Evolutionary conservation across 345 rosid species (phyloP), one percentile per base, ranked within the genome.

Genomic region (Gossypium turneri): DNA sequence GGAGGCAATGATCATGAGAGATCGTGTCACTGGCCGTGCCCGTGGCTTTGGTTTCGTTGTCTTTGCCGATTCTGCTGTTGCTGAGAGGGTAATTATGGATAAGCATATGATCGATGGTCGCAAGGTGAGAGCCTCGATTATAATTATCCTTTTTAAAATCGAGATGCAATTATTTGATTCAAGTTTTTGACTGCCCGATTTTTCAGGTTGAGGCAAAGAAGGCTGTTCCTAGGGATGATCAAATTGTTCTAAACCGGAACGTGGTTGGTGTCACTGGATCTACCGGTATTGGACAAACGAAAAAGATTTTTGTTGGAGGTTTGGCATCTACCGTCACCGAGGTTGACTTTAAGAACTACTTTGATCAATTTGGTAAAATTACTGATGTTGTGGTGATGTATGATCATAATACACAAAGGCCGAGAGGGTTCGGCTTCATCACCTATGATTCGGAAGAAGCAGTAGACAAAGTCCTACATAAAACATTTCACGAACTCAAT

Each of bases 341-440:
- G 81, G 79, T 75, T 60, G 89, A 84, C 76, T 86, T 90, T 59
- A 88, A 84, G 85, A 86, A 84, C 69, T 87, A 85, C 82, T 89
- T 86, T 81, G 90, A 86, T 82, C 97, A 91, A 80, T 95, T 88
- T 57, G 99, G 99, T 76, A 85, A 74, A 43, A 88, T 91, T 66
- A 86, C 90, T 24, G 99, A 95, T 75, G 98, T 93, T 76, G 98
- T 93, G 63, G 98, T 95, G 58, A 95, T 95, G 99, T 93, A 95
- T 78, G 99, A 95, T 83, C 99, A 95, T 84, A 95, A 91, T 72
- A 95, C 98, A 25, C 98, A 90, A 76, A 87, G 99, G 81, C 99
- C 98, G 73, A 89, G 99, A 87, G 99, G 99, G 63, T 95, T 93
- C 73, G 98, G 99, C 77, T 95, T 95, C 92, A 95, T 95, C 76